Evolutionary conservation across 1,284 basidiomycete genomes (phyloP).

Genomic region (Cystobasidium pallidum): DNA sequence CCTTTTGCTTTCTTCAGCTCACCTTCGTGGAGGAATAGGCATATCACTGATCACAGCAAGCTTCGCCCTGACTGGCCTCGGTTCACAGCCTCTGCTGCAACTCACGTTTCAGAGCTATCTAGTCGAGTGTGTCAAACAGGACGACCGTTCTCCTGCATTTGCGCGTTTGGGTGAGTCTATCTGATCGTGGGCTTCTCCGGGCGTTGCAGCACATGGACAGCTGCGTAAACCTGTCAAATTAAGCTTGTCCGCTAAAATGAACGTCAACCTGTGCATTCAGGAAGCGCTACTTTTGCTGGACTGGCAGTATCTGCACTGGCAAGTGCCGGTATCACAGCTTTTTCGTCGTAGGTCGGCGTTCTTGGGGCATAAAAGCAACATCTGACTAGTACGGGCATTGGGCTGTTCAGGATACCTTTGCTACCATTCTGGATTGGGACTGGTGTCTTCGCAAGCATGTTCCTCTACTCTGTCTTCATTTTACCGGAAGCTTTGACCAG

Average conservation of each 20-base stretch:
- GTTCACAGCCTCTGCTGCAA: slow-evolving; percentile 40
- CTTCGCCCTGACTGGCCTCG: slow-evolving; percentile 35
- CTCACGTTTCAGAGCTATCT: slow-evolving; percentile 44
- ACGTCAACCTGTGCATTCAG: slow-evolving; percentile 21
- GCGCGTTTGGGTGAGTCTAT: slow-evolving; percentile 23
- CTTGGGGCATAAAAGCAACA: background rate
- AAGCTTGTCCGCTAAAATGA: no score
- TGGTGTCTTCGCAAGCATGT: slow-evolving; percentile 32
- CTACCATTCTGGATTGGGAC: slow-evolving; percentile 42
- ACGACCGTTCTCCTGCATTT: slow-evolving; percentile 39
- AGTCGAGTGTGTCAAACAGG: slow-evolving; percentile 33
- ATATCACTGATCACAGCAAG: slow-evolving; percentile 33
- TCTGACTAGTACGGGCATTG: background rate
- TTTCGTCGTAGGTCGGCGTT: slow-evolving; percentile 7
- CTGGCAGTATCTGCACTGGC: slow-evolving; percentile 30
- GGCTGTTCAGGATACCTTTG: slow-evolving; percentile 18
- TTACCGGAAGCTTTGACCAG: slow-evolving; percentile 37
- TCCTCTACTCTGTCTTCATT: slow-evolving; percentile 32
- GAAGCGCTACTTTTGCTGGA: slow-evolving; percentile 38
- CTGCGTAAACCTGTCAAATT: no score
- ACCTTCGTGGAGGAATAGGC: slow-evolving; percentile 22
- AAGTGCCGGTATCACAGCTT: slow-evolving; percentile 32
- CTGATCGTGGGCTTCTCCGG: no score
- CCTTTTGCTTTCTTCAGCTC: background rate
- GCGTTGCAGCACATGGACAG: no score